Evolutionary conservation across 2,329 filamentous ascomycete genomes (phyloP).

Genomic region (Trematosphaeria pertusa): DNA sequence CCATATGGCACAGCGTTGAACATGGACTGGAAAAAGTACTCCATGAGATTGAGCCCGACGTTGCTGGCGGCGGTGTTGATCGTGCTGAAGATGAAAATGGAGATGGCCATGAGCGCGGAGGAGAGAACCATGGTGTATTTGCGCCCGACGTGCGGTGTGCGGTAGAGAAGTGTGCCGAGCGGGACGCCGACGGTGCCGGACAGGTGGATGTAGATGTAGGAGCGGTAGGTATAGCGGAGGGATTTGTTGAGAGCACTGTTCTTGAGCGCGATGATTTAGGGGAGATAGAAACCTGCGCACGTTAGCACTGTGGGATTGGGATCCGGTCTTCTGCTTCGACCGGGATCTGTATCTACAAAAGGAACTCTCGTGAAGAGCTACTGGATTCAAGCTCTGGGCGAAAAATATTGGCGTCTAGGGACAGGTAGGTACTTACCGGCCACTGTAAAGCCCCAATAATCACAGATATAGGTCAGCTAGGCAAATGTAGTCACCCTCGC

Average conservation of each 20-base stretch:
- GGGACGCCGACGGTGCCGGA: conserved; percentile 61
- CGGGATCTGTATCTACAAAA: conserved; percentile 22
- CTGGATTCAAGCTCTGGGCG: too few species aligned
- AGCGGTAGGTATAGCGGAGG: conserved; percentile 58
- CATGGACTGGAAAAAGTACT: conserved; percentile 61
- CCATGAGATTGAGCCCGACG: conserved; percentile 59
- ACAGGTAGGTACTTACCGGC: conserved; percentile 40
- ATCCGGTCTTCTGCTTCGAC: too few species aligned
- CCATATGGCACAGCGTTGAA: conserved; percentile 61
- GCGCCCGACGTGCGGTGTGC: conserved; percentile 52
- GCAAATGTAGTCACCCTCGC: conserved; percentile 55
- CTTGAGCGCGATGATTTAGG: conserved; percentile 60
- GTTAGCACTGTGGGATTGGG: too few species aligned
- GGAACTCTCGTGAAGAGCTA: neutral
- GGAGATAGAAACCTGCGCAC: conserved; percentile 59
- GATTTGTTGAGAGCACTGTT: conserved; percentile 55
- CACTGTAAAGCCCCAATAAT: conserved; percentile 59
- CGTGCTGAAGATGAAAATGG: conserved; percentile 54
- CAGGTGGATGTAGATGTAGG: conserved; percentile 62
- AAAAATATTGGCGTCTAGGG: neutral
- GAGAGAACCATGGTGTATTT: conserved; percentile 56
- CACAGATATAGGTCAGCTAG: conserved; percentile 60
- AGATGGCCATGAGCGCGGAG: conserved; percentile 51
- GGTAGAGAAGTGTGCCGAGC: conserved; percentile 56
- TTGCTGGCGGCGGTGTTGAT: conserved; percentile 56